These are phyloP conservation scores for Xylariaceae sp. DNA, from an alignment of 2,329 filamentous ascomycete species.

Conservation along the genomic window DNA sequence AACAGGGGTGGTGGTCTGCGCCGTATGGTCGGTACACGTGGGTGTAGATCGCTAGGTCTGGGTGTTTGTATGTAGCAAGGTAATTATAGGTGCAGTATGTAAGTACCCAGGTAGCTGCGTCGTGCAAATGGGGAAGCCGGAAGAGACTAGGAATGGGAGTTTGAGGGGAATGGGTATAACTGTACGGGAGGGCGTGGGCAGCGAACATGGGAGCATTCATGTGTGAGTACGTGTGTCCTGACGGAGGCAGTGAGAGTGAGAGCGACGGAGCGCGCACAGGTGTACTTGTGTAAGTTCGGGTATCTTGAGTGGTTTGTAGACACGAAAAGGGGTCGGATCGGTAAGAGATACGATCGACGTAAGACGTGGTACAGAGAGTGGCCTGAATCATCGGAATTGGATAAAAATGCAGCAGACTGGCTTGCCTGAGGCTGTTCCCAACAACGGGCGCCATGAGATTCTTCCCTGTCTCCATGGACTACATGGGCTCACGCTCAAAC, in stretches of 20 bases:
- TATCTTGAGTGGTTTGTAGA: conserved; percentile 7
- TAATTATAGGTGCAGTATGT: neutral
- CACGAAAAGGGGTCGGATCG: too few species aligned
- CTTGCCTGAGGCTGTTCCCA: too few species aligned
- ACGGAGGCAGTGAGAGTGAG: too few species aligned
- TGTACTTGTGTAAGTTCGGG: too few species aligned
- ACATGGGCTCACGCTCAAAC: neutral
- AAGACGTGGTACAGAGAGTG: conserved; percentile 12
- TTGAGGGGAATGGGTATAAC: too few species aligned
- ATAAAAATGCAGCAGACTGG: neutral
- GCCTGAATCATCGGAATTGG: conserved; percentile 11
- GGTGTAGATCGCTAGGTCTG: conserved; percentile 4
- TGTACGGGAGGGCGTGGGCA: too few species aligned
- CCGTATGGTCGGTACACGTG: conserved; percentile 17
- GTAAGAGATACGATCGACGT: conserved; percentile 13
- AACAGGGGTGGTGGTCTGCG: conserved; percentile 9
- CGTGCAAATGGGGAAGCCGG: neutral
- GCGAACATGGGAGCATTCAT: too few species aligned
- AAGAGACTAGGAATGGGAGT: neutral
- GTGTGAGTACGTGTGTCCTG: too few species aligned
- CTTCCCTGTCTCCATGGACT: conserved; percentile 1
- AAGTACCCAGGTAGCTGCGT: neutral
- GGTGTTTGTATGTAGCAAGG: conserved; percentile 5
- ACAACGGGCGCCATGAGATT: too few species aligned
- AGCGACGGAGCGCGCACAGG: too few species aligned